phyloP scores from a whole-genome alignment of 768 basidiomycete species.

The Serendipita sp. region DNA sequence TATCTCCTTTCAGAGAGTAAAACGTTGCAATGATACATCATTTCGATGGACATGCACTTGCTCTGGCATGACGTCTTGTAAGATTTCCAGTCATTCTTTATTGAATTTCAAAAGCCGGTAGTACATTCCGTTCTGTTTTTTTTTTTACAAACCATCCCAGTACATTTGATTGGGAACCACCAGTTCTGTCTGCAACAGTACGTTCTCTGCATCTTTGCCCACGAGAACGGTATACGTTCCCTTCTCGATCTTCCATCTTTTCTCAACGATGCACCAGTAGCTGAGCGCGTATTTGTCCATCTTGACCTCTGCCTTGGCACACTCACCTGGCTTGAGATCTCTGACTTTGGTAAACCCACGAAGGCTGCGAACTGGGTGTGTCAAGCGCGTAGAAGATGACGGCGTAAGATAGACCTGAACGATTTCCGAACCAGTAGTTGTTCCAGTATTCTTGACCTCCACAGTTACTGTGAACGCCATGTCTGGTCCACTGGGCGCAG shows the following conservation, averaged over 20 bases:
- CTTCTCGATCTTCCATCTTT: constrained; percentile 17
- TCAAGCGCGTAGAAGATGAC: constrained; percentile 27
- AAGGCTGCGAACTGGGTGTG: constrained; percentile 42
- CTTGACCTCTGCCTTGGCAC: constrained; percentile 24
- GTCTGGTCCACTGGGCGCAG: constrained; percentile 7
- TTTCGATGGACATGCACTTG: no score
- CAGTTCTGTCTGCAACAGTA: constrained; percentile 12
- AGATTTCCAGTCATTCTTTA: not conserved
- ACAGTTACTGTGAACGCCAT: constrained; percentile 11
- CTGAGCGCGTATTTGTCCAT: constrained; percentile 46
- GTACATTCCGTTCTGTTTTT: not conserved
- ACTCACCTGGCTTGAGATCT: constrained; percentile 34
- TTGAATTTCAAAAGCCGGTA: not conserved
- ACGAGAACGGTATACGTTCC: constrained; percentile 16
- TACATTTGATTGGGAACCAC: constrained; percentile 13
- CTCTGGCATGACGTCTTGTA: no score
- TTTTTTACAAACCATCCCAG: constrained; percentile 17
- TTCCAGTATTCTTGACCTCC: constrained; percentile 12
- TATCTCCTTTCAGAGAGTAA: no score
- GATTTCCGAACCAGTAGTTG: constrained; percentile 11
- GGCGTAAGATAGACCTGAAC: constrained; percentile 18
- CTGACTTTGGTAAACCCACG: constrained; percentile 46
- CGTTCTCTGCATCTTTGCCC: constrained; percentile 11
- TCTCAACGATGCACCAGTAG: constrained; percentile 22
- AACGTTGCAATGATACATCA: no score